Evolutionary conservation across 78 protist species (phyloP).

Genomic region (Dictyostelium intermedium): DNA sequence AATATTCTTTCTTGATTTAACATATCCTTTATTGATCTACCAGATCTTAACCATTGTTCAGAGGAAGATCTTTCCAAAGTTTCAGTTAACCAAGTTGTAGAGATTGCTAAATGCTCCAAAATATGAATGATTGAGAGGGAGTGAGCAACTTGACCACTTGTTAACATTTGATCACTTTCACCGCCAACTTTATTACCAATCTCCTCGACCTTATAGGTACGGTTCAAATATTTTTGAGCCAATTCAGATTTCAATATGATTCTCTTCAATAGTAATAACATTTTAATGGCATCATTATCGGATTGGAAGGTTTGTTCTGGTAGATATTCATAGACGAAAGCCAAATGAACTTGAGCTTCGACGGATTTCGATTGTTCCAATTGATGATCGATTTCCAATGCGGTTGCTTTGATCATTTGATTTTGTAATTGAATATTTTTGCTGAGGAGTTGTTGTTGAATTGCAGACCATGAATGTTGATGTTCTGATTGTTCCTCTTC

Average conservation of each 20-base stretch:
- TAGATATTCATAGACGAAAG: constrained; percentile 33
- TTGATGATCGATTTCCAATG: constrained; percentile 75
- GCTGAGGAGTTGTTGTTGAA: constrained; percentile 43
- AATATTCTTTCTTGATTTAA: constrained; percentile 27
- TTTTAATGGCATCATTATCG: constrained; percentile 42
- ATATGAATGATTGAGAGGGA: constrained; percentile 54
- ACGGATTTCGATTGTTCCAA: constrained; percentile 20
- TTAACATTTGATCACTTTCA: neutral
- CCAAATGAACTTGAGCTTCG: constrained; percentile 42
- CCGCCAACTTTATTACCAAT: neutral
- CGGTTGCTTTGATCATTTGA: constrained; percentile 53
- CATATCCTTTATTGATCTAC: constrained; percentile 49
- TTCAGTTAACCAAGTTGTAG: constrained; percentile 51
- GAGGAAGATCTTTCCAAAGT: constrained; percentile 31
- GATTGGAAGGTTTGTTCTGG: constrained; percentile 53
- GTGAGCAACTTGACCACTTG: constrained; percentile 34
- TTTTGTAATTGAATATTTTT: constrained; percentile 61
- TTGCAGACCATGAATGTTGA: constrained; percentile 15
- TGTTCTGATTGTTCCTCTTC: constrained; percentile 71
- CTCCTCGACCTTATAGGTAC: constrained; percentile 70
- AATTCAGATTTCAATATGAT: constrained; percentile 40
- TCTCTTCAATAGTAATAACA: constrained; percentile 22
- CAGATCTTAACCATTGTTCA: constrained; percentile 56
- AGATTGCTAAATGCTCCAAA: constrained; percentile 41
- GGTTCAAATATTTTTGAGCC: constrained; percentile 39